A percentile compares a stretch with the other conserved stretches of the same genome.
Conservation (phyloP, 495 filamentous ascomycete species). For the Talaromyces proteolyticus region DNA sequence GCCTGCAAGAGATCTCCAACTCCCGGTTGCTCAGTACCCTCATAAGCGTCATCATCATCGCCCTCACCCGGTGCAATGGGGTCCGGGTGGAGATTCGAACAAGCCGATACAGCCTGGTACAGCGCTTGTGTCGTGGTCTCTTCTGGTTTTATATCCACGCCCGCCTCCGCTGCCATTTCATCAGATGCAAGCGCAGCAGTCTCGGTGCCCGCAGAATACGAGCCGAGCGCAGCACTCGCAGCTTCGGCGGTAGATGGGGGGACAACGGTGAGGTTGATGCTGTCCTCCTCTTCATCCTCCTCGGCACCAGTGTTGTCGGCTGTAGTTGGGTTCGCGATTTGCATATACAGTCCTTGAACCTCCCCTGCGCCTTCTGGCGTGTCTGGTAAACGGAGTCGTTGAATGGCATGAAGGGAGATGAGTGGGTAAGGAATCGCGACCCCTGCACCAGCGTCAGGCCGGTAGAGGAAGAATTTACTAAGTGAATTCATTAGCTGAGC, state of each 20-base stretch:
- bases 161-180: conserved; percentile 23
- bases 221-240: conserved; percentile 1
- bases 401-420: conserved; percentile 85
- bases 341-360: conserved; percentile 69
- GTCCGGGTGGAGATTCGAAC: conserved; percentile 88
- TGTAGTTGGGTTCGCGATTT: conserved; percentile 58
- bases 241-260: conserved; percentile 28
- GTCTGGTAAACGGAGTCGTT: conserved; percentile 46
- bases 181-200: conserved; percentile 8
- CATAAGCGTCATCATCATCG: conserved; percentile 38
- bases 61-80: conserved; percentile 33
- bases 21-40: conserved; percentile 11
- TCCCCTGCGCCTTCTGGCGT: conserved; percentile 25
- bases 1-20: conserved; percentile 15
- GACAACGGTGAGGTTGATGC: conserved; percentile 69
- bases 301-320: conserved; percentile 25
- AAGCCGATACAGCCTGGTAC: conserved; percentile 76
- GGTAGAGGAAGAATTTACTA: conserved; percentile 73
- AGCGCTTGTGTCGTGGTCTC: conserved; percentile 47
- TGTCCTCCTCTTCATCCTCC: conserved; percentile 63
- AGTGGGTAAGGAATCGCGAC: conserved; percentile 80
- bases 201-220: conserved; percentile 6
- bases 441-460: conserved; percentile 50
- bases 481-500: neutral
- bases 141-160: conserved; percentile 15